Evolutionary conservation across 2,329 filamentous ascomycete species (phyloP), one percentile per base, ranked within the genome.

Genomic region (Aspergillus unguis): DNA sequence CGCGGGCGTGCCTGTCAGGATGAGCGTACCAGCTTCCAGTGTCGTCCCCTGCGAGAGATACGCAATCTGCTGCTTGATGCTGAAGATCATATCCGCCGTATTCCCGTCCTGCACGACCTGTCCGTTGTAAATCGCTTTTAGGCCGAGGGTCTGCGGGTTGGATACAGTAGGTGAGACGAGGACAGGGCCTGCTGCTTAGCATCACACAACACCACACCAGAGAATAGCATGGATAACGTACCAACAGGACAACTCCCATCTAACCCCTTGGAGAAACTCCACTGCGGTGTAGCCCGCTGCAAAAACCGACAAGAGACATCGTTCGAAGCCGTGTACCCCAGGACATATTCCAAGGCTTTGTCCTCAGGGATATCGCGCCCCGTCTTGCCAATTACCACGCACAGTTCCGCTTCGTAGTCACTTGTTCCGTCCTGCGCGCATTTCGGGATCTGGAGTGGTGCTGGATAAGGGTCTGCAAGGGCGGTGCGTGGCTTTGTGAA

Each of bases 281-380:
- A 65, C 35, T 65, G 63, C 1, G 56, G 27, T 2, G 57, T 63
- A 9, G 52, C 31, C 44, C 71, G 68, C 61, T 76, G 73, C 57
- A 68, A 62, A 23, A 61, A 61, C 10, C 73, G 64, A 4, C 68
- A 68, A 27, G 63, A 70, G 17, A 76, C 64, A 55, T 76, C 73
- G 53, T 76, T 75, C 42, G 65, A 62, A 7, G 62, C 62, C 2
- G 72, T 74, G 59, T 73, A 76, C 1, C 71, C 73, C 5, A 74
- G 59, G 0, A 75, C 71, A 59, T 75, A 71, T 29, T 70, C 65
- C 55, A 75, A 48, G 1, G 74, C 74, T 10, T 70, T 56, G 3
- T 57, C 58, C 42, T 68, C 63, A 32, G 67, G 62, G 9, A 76
- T 71, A 54, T 76, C 69, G 10, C 67, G 65, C 4, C 66, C 70